Evolutionary conservation across 1,284 basidiomycete species (phyloP), one percentile per base, ranked within the genome.

Genomic region (Peniophora sp.): DNA sequence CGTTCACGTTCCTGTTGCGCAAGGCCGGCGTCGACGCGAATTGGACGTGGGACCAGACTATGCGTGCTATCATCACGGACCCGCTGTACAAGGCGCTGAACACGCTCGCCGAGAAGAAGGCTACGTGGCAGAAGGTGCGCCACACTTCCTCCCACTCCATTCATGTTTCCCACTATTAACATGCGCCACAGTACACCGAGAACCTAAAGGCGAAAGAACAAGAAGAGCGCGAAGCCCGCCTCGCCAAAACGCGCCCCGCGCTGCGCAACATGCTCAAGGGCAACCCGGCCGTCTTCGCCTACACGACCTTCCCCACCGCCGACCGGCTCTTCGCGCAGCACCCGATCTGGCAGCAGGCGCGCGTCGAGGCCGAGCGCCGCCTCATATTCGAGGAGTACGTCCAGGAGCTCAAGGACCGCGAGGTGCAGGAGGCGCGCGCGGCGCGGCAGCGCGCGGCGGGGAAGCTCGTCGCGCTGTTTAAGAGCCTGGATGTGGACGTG

Each of bases 41-140:
- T 57, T 97, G 92, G 90, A 95, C 92, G 18, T 99, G 97, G 97
- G 97, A 99, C 67, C 85, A 92, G 69, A 94, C 95, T 46, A 97
- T 99, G 89, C 82, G 96, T 61, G 88, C 89, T 59, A 93, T 97
- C 67, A 95, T 99, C 68, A 97, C 94, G 58, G 96, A 99, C 72
- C 95, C 97, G 36, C 71, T 97, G 57, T 99, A 97, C 73, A 97
- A 95, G 72, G 88, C 93, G 47, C 75, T 99, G 54, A 92, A 91
- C 64, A 92, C 90, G 44, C 75, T 98, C 48, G 90, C 92, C 3
- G 93, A 99, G 70, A 95, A 96, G 72, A 98, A 97, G 69, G 75
- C 84, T 45, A 85, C 87, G 46, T 99, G 87, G 79, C 88, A 93
- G 66, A 94, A 93, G 79, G 92, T 91, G 47, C 39, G 76, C 54